phyloP scores from a whole-genome alignment of 352 stramenopile genomes.

The Phytophthora tentaculata region DNA sequence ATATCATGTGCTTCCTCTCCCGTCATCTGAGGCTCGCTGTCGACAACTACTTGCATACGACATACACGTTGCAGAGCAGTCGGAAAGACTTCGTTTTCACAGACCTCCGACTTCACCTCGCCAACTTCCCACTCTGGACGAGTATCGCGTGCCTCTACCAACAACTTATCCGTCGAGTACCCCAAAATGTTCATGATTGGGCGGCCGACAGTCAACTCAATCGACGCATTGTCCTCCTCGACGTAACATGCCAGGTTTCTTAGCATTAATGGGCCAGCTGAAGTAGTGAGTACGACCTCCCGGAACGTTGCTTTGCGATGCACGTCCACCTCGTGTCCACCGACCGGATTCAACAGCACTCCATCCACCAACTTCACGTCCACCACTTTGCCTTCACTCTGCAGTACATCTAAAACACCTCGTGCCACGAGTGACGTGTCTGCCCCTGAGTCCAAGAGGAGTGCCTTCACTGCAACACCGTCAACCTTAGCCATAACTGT shows the following conservation, averaged over 20 bases:
- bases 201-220: neutral
- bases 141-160: neutral
- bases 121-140: constrained; percentile 16
- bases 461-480: neutral
- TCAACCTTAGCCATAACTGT: neutral
- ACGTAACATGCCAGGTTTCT: neutral
- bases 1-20: neutral
- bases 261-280: constrained; percentile 5
- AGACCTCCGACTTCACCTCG: neutral
- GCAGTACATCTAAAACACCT: neutral
- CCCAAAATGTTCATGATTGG: neutral
- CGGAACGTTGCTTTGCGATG: neutral
- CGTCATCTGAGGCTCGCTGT: neutral
- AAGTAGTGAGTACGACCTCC: neutral
- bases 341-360: neutral
- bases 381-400: neutral
- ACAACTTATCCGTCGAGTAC: constrained; percentile 9
- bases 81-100: neutral
- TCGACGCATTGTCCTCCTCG: neutral
- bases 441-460: neutral
- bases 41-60: neutral
- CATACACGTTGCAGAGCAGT: constrained; percentile 3
- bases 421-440: neutral
- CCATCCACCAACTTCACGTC: neutral
- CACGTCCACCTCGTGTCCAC: neutral